phyloP scores from a whole-genome alignment of 352 stramenopile species.

The Phytophthora pistaciae region DNA sequence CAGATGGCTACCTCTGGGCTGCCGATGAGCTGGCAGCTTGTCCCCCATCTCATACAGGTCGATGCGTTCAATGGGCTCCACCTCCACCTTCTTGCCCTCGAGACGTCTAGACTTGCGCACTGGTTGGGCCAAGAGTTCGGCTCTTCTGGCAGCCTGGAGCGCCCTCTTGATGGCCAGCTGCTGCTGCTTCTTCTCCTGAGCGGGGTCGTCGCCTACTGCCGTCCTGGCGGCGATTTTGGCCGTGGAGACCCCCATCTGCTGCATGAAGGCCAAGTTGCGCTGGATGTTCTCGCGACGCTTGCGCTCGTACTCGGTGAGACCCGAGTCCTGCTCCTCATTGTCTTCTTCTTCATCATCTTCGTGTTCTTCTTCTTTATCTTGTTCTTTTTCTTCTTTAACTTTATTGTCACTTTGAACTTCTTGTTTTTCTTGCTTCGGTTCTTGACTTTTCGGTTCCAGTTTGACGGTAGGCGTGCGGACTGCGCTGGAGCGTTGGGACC shows the following conservation, averaged over 20 bases:
- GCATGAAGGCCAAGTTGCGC: conserved; percentile 88
- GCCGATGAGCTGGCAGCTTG: neutral
- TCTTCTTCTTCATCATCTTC: conserved; percentile 13
- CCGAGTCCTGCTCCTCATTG: conserved; percentile 11
- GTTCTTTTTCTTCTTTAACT: conserved; percentile 1
- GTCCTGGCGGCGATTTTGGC: conserved; percentile 76
- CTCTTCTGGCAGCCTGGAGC: conserved; percentile 21
- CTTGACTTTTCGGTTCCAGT: conserved; percentile 12
- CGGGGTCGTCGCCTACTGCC: conserved; percentile 24
- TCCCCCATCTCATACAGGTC: conserved; percentile 37
- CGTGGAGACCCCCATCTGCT: conserved; percentile 82
- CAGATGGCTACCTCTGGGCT: conserved; percentile 17
- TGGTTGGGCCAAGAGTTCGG: conserved; percentile 37
- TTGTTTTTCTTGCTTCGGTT: neutral
- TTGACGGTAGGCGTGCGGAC: conserved; percentile 4
- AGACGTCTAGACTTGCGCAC: conserved; percentile 73
- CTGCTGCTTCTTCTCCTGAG: conserved; percentile 21
- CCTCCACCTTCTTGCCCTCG: conserved; percentile 65
- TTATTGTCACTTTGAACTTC: conserved; percentile 1
- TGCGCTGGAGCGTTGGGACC: conserved; percentile 11
- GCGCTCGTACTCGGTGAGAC: conserved; percentile 81
- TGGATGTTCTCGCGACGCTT: conserved; percentile 87
- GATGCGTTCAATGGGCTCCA: conserved; percentile 36
- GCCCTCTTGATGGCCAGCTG: conserved; percentile 19
- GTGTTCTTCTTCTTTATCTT: conserved; percentile 3